phyloP scores from a whole-genome alignment of 306 rosid species.

The Ceratonia siliqua region DNA sequence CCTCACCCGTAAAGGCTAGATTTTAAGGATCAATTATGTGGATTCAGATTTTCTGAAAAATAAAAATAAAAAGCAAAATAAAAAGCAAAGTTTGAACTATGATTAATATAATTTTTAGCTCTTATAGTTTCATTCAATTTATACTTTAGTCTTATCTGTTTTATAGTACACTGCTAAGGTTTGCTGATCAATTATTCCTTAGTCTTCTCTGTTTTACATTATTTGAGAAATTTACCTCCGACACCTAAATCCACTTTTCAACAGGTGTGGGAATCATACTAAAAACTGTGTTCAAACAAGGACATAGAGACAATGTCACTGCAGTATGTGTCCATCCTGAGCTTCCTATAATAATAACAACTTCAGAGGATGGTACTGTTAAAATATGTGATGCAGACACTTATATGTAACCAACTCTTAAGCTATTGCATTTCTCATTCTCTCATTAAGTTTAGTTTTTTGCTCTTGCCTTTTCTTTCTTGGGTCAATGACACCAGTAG shows the following conservation, averaged over 20 bases:
- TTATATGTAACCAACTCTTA: constrained; percentile 36
- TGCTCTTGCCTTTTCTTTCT: background rate
- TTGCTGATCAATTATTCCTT: constrained; percentile 3
- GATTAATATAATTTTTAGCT: too few species aligned
- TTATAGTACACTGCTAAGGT: constrained; percentile 62
- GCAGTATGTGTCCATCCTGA: constrained; percentile 52
- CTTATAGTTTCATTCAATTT: too few species aligned
- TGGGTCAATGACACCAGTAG: background rate
- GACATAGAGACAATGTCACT: constrained; percentile 57
- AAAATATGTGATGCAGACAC: constrained; percentile 54
- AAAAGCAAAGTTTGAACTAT: too few species aligned
- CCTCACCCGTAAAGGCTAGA: too few species aligned
- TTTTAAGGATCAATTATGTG: too few species aligned
- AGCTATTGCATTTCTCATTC: background rate
- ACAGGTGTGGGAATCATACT: constrained; percentile 57
- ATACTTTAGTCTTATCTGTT: too few species aligned
- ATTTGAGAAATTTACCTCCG: background rate
- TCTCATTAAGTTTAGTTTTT: too few species aligned
- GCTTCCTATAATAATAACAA: constrained; percentile 52
- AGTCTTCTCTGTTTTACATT: background rate
- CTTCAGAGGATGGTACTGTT: constrained; percentile 59
- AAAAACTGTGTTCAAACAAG: constrained; percentile 50
- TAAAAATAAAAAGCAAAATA: too few species aligned
- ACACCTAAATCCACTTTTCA: background rate
- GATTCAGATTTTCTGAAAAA: too few species aligned